Evolutionary conservation across 371 early-diverging fungal genomes (phyloP), one percentile per base, ranked within the genome.

Genomic region (Batrachochytrium dendrobatidis): DNA sequence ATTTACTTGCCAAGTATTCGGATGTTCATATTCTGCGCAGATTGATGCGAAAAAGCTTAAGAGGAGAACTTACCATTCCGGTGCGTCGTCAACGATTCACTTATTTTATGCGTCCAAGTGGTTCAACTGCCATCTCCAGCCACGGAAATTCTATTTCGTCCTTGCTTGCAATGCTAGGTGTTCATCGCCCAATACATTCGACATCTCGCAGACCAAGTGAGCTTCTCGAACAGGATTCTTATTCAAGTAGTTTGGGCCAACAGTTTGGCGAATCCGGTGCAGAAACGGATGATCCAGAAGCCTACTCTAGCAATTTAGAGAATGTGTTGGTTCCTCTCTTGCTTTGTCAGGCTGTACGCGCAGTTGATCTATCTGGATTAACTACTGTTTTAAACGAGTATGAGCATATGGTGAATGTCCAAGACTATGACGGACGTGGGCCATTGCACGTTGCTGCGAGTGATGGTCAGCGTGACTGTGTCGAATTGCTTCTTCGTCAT

Each of bases 51-150:
- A 76, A 74, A 49, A 92, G 86, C 63, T 70, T 98, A 10, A 85
- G 97, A n/a, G 97, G 96, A 33, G 98, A 98, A 66, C 71, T 96
- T 26, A 91, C 96, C 0, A 83, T 87, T 1, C 71, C 83, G 25
- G 74, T 78, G 12, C 76, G 83, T 6, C 80, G 83, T 25, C 68
- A 71, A 55, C 71, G 74, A 33, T 78, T 78, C 61, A 62, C 74
- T 7, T 69, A 78, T 61, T 33, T 62, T 7, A 63, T 61, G n/a
- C 59, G 63, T 46, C 32, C 55, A 7, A 25, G 2, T n/a, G 26
- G 30, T 34, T 2, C 30, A 39, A 17, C n/a, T 39, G 39, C 39
- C 39, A n/a, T n/a, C n/a, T n/a, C n/a, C n/a, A 56, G 65, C 34
- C 53, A 63, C 26, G 59, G 39, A 15, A 39, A 39, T 31, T 48